Base-by-base conservation (phyloP, 495 filamentous ascomycete genomes). In the Talaromyces borbonicus region DNA sequence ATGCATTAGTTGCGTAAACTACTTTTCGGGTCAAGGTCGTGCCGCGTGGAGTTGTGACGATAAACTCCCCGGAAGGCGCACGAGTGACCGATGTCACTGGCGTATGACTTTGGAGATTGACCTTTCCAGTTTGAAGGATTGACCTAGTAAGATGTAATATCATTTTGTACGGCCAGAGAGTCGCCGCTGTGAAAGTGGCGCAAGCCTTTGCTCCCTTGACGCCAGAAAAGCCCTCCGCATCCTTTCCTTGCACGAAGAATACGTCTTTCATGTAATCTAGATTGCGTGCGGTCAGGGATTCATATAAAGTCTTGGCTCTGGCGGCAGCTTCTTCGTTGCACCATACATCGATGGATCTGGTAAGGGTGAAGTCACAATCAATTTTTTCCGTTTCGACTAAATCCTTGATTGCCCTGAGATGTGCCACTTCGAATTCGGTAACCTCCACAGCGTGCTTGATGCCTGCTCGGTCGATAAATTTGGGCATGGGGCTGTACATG, bases 1-100 rank as follows among this genome's bases (percentile, higher is more conserved):
- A 87, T 18, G 78, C 84, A 47, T 89, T 89, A 24, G 81, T 87
- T 20, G 83, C 84, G 38, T 85, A 56, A 7, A 87, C 66, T 2
- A 87, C 67, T 35, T 69, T 73, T 19, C 49, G 49, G 0, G 82
- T 68, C 6, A 30, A 54, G n/a, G 85, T 73, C 4, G 31, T 57
- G 12, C 80, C 80, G 19, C 77, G 64, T 11, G 58, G 45, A 2
- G 82, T 85, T 20, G 72, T 37, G 0, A 85, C 57, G 8, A 48
- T 54, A 62, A 75, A 78, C 0, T 54, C 62, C 19, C 50, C 49
- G 23, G 52, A 47, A 5, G 57, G 35, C 37, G 55, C 52, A 11
- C 54, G 51, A 1, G 23, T 52, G 7, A 81, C 52, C 5, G 58
- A 57, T 8, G 62, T 55, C 2, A 61, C 80, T 0, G 78, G 66